Percentiles rank a stretch among this genome's conserved stretches.
phyloP scores from a whole-genome alignment of 768 basidiomycete species.

The Pisolithus marmoratus region DNA sequence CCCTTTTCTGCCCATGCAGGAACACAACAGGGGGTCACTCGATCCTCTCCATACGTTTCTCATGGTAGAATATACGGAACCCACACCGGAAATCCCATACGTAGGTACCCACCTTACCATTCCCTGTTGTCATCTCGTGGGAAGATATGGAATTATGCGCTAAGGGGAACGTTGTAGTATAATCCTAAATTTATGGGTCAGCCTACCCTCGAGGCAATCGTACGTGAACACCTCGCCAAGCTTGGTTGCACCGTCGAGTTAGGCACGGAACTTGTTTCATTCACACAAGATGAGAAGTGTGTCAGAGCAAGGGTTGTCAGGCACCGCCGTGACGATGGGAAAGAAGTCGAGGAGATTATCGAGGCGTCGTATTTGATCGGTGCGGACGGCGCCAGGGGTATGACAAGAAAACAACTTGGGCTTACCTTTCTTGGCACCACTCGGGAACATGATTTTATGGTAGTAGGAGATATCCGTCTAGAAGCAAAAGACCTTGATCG shows the following conservation, averaged over 20 bases:
- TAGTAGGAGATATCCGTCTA: constrained; percentile 35
- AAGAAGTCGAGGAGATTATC: constrained; percentile 29
- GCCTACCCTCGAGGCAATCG: constrained; percentile 21
- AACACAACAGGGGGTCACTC: background rate
- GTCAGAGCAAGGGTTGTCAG: constrained; percentile 13
- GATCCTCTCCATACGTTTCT: constrained; percentile 8
- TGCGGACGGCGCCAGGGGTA: constrained; percentile 33
- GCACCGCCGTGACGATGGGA: constrained; percentile 35
- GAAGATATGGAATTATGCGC: background rate
- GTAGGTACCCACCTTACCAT: too few relatives aligned
- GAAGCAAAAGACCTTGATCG: constrained; percentile 22
- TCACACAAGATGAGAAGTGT: background rate
- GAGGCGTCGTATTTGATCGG: constrained; percentile 33
- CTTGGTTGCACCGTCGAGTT: too few relatives aligned
- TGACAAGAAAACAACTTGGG: constrained; percentile 35
- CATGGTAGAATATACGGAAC: background rate
- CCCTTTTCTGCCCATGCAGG: constrained; percentile 18
- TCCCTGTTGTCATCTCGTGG: too few relatives aligned
- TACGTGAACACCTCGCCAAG: too few relatives aligned
- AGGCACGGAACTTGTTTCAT: too few relatives aligned
- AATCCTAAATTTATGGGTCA: constrained; percentile 18
- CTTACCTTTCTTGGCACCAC: constrained; percentile 39
- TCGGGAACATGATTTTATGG: constrained; percentile 14
- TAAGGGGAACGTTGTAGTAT: constrained; percentile 4
- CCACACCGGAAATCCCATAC: too few relatives aligned